Base-by-base conservation (phyloP, 78 protist species). In the Dictyostelium intermedium region DNA sequence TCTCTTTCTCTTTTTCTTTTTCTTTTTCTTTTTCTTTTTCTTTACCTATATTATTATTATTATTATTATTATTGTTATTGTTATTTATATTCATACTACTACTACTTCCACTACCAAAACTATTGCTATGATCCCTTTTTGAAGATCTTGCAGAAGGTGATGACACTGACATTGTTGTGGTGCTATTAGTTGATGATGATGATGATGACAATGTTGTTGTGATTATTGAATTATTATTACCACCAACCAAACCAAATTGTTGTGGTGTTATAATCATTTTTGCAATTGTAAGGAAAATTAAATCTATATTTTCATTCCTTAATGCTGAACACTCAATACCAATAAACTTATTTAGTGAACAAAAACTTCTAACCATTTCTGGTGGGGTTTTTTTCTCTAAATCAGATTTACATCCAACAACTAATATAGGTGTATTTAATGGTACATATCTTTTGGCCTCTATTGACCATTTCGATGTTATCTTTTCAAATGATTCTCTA, bases 361-460 rank as follows among this genome's bases (percentile, higher is more conserved):
- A 89, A 82, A 82, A 89, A 1, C 27, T 35, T 43, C 32, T 20
- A 34, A 89, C 73, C 74, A 63, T 47, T 23, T 89, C 93, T 35
- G 53, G 56, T 10, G 76, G 39, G 2, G 82, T 60, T 14, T 63
- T 79, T 35, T 69, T 89, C 27, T 32, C 61, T 20, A 89, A 45
- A 80, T 89, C 93, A 1, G 83, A 80, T 80, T 89, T 89, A 69
- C 93, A 89, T 30, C 93, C 93, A 2, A 61, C 85, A 20, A 89
- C 53, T 18, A 80, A 23, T 18, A 89, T 80, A 0, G 93, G 87
- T 47, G 86, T 69, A 5, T 69, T 79, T 23, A 61, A 30, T 18
- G 74, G 80, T n/a, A 27, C 66, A 69, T 79, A 89, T 32, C 86
- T 60, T 34, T 63, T 89, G 9, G 79, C 80, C 32, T 89, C 93